phyloP scores from a whole-genome alignment of 768 basidiomycete genomes.

The Lactifluus volemus region DNA sequence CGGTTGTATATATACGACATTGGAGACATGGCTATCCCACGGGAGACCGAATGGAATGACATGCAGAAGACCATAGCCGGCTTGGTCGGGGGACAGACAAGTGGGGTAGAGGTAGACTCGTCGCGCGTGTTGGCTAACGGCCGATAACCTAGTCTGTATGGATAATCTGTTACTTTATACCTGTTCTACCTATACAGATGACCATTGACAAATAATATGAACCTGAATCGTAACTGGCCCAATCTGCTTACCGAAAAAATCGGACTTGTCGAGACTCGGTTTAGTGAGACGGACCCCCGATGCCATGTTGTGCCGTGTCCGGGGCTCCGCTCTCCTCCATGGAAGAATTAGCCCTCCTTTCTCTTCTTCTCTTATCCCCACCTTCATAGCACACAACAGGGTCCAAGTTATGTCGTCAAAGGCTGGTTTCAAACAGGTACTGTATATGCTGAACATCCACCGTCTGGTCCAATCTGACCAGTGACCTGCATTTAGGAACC shows the following conservation, averaged over 20 bases:
- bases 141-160: slow-evolving; percentile 22
- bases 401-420: slow-evolving; percentile 22
- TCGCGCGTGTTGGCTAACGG: slow-evolving; percentile 28
- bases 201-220: not conserved
- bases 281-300: slow-evolving; percentile 4
- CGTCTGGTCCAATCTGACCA: slow-evolving; percentile 3
- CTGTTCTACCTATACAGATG: not conserved
- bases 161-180: slow-evolving; percentile 9
- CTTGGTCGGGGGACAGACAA: slow-evolving; percentile 40
- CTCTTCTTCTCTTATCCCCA: slow-evolving; percentile 4
- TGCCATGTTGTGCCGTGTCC: slow-evolving; percentile 14
- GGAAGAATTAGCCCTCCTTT: not conserved
- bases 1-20: slow-evolving; percentile 91
- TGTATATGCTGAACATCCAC: not conserved
- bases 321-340: not conserved
- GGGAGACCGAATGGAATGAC: slow-evolving; percentile 91
- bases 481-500: slow-evolving; percentile 28
- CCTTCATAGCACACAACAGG: slow-evolving; percentile 11
- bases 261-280: not conserved
- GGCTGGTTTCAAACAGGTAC: slow-evolving; percentile 29
- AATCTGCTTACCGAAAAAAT: not conserved
- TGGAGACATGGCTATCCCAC: slow-evolving; percentile 79
- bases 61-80: slow-evolving; percentile 80
- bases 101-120: slow-evolving; percentile 28
- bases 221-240: too few species aligned